Evolutionary conservation across 768 basidiomycete species (phyloP).

Genomic region (Suillus occidentalis): DNA sequence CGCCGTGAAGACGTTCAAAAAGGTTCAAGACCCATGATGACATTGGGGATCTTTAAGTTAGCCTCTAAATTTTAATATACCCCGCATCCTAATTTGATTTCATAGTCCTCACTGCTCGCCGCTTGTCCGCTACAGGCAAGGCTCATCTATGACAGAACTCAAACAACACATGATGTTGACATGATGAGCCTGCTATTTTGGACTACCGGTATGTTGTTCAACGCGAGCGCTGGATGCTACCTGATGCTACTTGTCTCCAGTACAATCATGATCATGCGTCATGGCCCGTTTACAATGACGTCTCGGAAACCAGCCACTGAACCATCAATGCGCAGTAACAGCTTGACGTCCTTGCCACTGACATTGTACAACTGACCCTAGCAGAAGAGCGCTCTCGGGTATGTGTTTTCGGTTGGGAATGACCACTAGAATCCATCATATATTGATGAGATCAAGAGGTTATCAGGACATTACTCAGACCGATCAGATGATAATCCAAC

Average conservation of each 20-base stretch:
- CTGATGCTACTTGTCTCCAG: background rate
- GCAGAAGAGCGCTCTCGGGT: background rate
- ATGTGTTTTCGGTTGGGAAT: background rate
- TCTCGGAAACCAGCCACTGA: background rate
- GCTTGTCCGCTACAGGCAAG: background rate
- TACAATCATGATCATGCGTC: background rate
- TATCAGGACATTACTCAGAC: background rate
- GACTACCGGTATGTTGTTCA: background rate
- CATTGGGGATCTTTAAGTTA: background rate
- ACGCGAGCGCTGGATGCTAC: background rate
- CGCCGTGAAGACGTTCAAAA: background rate
- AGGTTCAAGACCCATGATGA: background rate
- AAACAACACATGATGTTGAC: background rate
- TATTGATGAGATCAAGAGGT: background rate
- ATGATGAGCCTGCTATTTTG: background rate
- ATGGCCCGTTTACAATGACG: background rate
- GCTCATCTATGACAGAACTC: background rate
- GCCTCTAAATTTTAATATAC: background rate
- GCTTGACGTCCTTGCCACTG: background rate
- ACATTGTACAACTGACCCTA: background rate
- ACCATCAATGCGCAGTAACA: background rate
- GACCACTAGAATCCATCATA: background rate
- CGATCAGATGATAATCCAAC: background rate
- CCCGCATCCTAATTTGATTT: background rate
- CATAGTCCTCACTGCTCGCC: too few species aligned